Evolutionary conservation across 1,284 basidiomycete species (phyloP), one percentile per base, ranked within the genome.

Genomic region (Hymenochaete sp.): DNA sequence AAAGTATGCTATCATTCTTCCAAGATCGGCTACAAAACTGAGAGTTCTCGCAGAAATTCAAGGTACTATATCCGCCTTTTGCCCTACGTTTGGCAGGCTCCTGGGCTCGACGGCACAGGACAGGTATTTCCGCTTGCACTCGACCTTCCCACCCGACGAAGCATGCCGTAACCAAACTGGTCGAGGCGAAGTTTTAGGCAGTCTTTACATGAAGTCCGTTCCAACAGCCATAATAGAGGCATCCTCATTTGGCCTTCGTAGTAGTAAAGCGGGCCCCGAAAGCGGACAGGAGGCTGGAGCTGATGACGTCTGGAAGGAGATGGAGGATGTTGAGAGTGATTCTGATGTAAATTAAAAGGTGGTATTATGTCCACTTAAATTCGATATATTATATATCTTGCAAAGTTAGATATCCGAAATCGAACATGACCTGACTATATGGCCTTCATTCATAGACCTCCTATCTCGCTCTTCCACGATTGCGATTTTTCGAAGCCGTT

Each of bases 401-500:
- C 9, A 13, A 25, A 14, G 1, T 5, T 4, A 6, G 18, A 22
- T 44, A 29, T 8, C 13, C 16, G 25, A 33, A 6, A 42, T 11
- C 14, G 26, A 27, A 42, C 22, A 42, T 5, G 14, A 29, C 4
- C n/a, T 29, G 32, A 8, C 18, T 18, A 31, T 16, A 29, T 8
- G 16, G 27, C 21, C 6, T 27, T 26, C 13, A 26, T 18, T 48
- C 32, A 51, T 26, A 48, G 49, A 48, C 55, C 53, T 16, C 74
- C 91, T 57, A 95, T 93, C 60, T 82, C 71, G 56, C 85, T 90
- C 65, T 82, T 76, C 93, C 93, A 97, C 3, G 72, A 79, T 47
- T 82, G 79, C 0, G 90, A 91, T 41, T 82, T 82, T 65, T 98
- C 93, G 59, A 97, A 97, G 0, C 93, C 93, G 59, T 97, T 96